phyloP scores from a whole-genome alignment of 2,329 filamentous ascomycete species.

The Microcyclosporella mali region DNA sequence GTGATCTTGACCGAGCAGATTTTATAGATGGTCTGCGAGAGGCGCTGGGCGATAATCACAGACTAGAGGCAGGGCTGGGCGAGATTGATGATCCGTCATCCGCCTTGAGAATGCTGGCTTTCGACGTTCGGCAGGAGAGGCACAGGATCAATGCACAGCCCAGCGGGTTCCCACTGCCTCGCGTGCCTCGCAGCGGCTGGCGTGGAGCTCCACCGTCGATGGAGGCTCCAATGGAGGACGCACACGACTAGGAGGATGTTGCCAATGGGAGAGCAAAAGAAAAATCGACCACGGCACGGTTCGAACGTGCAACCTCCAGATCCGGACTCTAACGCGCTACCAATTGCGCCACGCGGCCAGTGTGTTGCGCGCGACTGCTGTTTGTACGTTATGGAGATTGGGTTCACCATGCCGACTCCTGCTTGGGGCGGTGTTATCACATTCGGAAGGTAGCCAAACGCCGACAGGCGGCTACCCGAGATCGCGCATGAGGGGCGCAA shows the following conservation, averaged over 20 bases:
- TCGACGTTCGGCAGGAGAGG: slow-evolving; percentile 24
- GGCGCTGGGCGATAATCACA: slow-evolving; percentile 14
- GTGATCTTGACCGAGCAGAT: slow-evolving; percentile 16
- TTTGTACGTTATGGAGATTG: no score
- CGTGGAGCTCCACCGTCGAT: slow-evolving; percentile 13
- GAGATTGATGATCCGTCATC: slow-evolving; percentile 10
- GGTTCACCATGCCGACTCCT: no score
- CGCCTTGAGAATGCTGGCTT: slow-evolving; percentile 23
- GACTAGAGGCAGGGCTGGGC: slow-evolving; percentile 7
- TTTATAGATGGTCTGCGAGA: slow-evolving; percentile 21
- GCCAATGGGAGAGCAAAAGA: neutral
- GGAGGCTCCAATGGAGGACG: slow-evolving; percentile 9
- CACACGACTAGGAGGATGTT: neutral
- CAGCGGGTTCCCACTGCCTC: slow-evolving; percentile 6
- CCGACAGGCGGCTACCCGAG: no score
- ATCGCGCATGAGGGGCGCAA: no score
- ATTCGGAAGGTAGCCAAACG: no score
- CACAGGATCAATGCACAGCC: slow-evolving; percentile 7
- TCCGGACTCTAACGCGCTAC: no score
- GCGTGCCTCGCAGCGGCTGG: slow-evolving; percentile 12
- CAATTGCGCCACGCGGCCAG: no score
- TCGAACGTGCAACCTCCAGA: no score
- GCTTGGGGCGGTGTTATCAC: no score
- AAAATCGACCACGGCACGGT: no score
- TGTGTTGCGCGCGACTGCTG: no score